A percentile compares a stretch with the other conserved stretches of the same genome.
Evolutionary conservation across 352 stramenopile genomes (phyloP).

Genomic region (Phytophthora hybrid): DNA sequence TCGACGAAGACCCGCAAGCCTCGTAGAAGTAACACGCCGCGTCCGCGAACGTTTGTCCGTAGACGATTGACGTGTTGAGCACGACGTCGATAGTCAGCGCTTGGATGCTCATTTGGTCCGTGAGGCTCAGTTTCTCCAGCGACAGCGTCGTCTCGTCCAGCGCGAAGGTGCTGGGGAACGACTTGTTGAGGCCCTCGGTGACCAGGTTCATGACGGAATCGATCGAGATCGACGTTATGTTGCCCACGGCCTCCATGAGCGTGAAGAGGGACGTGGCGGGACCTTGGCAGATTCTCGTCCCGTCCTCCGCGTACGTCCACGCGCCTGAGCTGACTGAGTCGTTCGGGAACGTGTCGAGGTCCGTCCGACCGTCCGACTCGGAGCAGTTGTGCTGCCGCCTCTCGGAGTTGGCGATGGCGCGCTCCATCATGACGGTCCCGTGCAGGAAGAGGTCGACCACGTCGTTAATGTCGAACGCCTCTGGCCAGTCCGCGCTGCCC

Average conservation of each 20-base stretch:
- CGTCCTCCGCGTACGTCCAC: conserved; percentile 43
- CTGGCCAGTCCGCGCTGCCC: conserved; percentile 24
- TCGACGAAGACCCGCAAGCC: conserved; percentile 17
- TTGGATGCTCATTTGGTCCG: conserved; percentile 38
- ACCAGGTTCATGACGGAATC: conserved; percentile 34
- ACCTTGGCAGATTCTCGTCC: conserved; percentile 51
- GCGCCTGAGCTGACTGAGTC: conserved; percentile 14
- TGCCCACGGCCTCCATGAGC: conserved; percentile 33
- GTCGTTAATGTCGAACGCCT: conserved; percentile 29
- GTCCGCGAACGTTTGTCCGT: conserved; percentile 28
- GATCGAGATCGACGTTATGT: conserved; percentile 21
- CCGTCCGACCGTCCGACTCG: conserved; percentile 41
- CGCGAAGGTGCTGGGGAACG: conserved; percentile 34
- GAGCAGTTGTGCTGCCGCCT: conserved; percentile 49
- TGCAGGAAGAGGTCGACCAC: conserved; percentile 51
- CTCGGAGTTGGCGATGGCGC: conserved; percentile 41
- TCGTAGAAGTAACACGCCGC: conserved; percentile 18
- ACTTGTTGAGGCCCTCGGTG: conserved; percentile 38
- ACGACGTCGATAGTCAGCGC: conserved; percentile 41
- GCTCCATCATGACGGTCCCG: conserved; percentile 52
- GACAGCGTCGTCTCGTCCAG: conserved; percentile 38
- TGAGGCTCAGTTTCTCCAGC: conserved; percentile 35
- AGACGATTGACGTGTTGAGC: conserved; percentile 28
- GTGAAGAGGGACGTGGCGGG: conserved; percentile 45
- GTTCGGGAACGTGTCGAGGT: conserved; percentile 31